phyloP scores from a whole-genome alignment of 2,329 filamentous ascomycete species.

The Pyrenochaeta sp. region DNA sequence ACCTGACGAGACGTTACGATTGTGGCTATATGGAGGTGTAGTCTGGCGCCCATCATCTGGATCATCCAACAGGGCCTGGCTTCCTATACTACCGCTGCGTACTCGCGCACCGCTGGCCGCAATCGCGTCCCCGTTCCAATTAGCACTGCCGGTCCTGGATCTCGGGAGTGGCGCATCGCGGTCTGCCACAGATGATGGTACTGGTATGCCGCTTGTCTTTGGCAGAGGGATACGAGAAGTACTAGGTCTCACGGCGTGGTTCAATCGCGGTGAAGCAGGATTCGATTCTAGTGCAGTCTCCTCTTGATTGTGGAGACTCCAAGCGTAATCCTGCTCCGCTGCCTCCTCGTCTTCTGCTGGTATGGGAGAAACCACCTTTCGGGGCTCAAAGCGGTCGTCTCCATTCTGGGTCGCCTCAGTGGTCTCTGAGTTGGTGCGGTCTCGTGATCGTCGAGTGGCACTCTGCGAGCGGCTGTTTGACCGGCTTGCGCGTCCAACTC shows the following conservation, averaged over 20 bases:
- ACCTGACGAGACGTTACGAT: slow-evolving; percentile 30
- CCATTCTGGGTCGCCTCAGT: slow-evolving; percentile 30
- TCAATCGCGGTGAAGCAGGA: slow-evolving; percentile 53
- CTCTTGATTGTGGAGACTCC: slow-evolving; percentile 79
- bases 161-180: slow-evolving; percentile 75
- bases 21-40: slow-evolving; percentile 30
- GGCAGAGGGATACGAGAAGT: slow-evolving; percentile 87
- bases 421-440: slow-evolving; percentile 44
- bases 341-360: slow-evolving; percentile 56
- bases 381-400: slow-evolving; percentile 39
- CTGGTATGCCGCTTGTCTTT: slow-evolving; percentile 79
- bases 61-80: slow-evolving; percentile 62
- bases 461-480: slow-evolving; percentile 50
- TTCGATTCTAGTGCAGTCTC: slow-evolving; percentile 71
- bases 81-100: slow-evolving; percentile 73
- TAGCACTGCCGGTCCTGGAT: slow-evolving; percentile 63
- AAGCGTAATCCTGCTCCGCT: slow-evolving; percentile 50
- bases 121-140: slow-evolving; percentile 67
- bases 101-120: slow-evolving; percentile 70
- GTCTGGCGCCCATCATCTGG: slow-evolving; percentile 36
- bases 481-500: slow-evolving; percentile 57
- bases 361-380: slow-evolving; percentile 47
- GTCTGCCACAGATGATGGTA: slow-evolving; percentile 75
- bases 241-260: slow-evolving; percentile 62
- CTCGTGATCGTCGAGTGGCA: slow-evolving; percentile 33